Evolutionary conservation across 2,329 filamentous ascomycete genomes (phyloP), one percentile per base, ranked within the genome.

Genomic region (Aureobasidium mangrovei): DNA sequence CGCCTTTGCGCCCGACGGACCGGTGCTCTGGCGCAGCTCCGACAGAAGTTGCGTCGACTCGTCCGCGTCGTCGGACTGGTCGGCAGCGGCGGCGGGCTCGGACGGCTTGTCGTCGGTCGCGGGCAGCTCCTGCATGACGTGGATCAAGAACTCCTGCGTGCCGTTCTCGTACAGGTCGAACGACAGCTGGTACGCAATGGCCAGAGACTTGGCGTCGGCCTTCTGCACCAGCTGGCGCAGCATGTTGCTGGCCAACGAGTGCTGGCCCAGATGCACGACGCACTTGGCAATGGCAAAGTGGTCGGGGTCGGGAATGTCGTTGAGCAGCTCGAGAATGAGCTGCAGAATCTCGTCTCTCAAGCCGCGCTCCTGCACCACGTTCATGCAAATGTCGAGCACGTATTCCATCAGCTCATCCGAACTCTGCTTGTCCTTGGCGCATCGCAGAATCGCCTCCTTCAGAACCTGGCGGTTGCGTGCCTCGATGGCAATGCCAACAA

Each of bases 151-250:
- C 67, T 97, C 93, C 64, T 98, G 93, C 0, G 93, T 97, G 61
- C 93, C 93, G 66, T 98, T 98, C 72, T 98, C 93, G 70, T 96
- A 97, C 4, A 98, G 78, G 65, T 98, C 93, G 65, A 98, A 98
- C 1, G 91, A 93, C 55, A 98, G 95, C 69, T 98, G 93, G 69
- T 97, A 98, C 18, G 93, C 93, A 47, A 88, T 85, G 24, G 91
- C 87, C 12, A 88, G 81, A 0, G 89, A 90, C 57, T 83, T 83
- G 48, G 83, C 78, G 61, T 95, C 88, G 4, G 83, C 88, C 60
- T 86, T 86, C 58, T 86, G 79, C 7, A 97, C 84, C 26, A 98
- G 79, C 61, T 88, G 84, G 49, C 81, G 81, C 40, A 98, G 81
- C 72, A 98, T 91, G 59, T 81, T 82, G 7, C 90, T 91, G 0